Base-by-base conservation (phyloP, 2,329 filamentous ascomycete genomes). In the Sporothrix curviconia region DNA sequence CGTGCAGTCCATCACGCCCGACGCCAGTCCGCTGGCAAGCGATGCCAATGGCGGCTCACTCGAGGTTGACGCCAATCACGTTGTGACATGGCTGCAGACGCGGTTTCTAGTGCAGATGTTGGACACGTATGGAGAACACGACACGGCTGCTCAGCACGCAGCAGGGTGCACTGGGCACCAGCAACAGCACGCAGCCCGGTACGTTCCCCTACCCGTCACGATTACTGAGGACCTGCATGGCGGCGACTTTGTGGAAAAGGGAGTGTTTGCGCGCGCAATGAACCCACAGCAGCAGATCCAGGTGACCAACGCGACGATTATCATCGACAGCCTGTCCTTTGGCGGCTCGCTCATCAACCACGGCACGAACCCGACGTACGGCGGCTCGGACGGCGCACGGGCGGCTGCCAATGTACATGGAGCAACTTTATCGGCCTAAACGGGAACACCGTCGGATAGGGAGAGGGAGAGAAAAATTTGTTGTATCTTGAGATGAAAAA, bases 91-190 rank as follows among this genome's bases (percentile, higher is more conserved):
- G 77, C 71, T 76, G 24, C 75, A 84, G 69, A 83, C 82, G 12
- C 76, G 84, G 0, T 80, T 85, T 61, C 76, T 83, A n/a, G 78
- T 87, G 15, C 77, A 83, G 65, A 83, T 87, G 59, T n/a, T 87
- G 83, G 83, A 87, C 84, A 17, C 74, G 76, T 6, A 73, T 72
- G 58, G 73, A 69, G 32, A 72, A 72, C 62, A 74, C 72, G 28
- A 74, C 77, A 24, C 66, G 64, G 51, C 69, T 83, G 52, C 61
- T 78, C 25, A 63, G 62, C 11, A 62, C 58, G 12, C 59, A 59
- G 7, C 57, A 40, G 2, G 57, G 64, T 14, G 59, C 9, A 17
- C 30, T 22, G 19, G 22, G 15, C 7, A 28, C 14, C 9, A 69
- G 53, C 50, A 66, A 72, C 59, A 62, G 69, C 56, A 68, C 73